These are phyloP conservation scores for Saccharomycopsis crataegensis DNA, from an alignment of 1,139 yeast species.

Conservation along the genomic window DNA sequence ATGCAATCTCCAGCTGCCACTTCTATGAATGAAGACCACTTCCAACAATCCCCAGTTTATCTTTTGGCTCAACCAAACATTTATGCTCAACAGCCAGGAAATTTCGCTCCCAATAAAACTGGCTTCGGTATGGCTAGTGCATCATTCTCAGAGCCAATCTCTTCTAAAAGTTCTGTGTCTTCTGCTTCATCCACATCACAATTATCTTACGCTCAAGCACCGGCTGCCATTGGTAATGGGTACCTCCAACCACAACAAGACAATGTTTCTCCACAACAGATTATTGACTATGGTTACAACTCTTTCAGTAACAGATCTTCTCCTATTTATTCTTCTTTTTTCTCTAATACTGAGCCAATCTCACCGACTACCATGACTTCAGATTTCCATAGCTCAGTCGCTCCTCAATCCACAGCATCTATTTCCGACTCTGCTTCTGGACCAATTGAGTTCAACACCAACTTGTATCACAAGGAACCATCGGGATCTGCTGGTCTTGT, in stretches of 20 bases:
- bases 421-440: background rate
- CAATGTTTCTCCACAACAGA: background rate
- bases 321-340: slow-evolving; percentile 3
- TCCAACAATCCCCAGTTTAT: too few species aligned
- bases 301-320: slow-evolving; percentile 2
- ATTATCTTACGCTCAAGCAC: background rate
- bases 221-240: too few species aligned
- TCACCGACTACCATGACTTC: slow-evolving; percentile 9
- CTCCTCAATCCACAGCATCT: background rate
- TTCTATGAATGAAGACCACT: background rate
- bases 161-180: background rate
- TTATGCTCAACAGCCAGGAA: too few species aligned
- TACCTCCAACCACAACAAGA: too few species aligned
- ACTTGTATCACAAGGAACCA: background rate
- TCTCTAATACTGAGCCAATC: slow-evolving; percentile 8
- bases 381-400: background rate
- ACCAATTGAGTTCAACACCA: background rate
- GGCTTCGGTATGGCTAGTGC: background rate
- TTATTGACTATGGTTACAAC: background rate
- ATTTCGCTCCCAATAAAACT: too few species aligned
- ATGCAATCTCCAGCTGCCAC: background rate
- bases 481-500: background rate
- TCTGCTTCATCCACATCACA: background rate
- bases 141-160: background rate
- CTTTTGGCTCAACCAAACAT: too few species aligned